Base-by-base conservation (phyloP, 1,284 basidiomycete genomes). In the Puccinia hordei region DNA sequence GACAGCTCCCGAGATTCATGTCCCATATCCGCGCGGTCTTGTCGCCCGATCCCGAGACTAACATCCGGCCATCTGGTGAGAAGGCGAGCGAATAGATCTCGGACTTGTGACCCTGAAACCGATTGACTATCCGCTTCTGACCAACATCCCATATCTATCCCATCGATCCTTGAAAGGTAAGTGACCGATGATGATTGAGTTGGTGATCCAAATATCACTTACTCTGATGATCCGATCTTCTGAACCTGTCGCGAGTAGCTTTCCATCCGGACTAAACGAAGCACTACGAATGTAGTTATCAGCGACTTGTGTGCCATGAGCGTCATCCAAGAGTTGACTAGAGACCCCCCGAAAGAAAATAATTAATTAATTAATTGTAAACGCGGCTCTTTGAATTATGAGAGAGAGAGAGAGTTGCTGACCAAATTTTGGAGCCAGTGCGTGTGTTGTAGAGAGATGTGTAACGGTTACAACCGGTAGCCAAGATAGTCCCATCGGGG, bases 41-140 rank as follows among this genome's bases (percentile, higher is more conserved):
- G 87, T 96, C 94, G 6, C 92, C 93, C 0, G 92, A 93, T 22
- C 93, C 94, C 15, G 92, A 93, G n/a, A 94, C 91, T 82, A 96
- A 90, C 83, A 92, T 89, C 17, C 90, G 88, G 9, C 93, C 93
- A 84, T 95, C 92, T 33, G 89, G 87, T 12, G 92, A 92, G 85
- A 94, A 95, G 85, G 94, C 93, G 81, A 96, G 89, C 6, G 93
- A 93, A 86, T 95, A 96, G 83, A 96, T 94, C 86, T 94, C 94
- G 84, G 93, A 92, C 85, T 91, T 90, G 86, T 96, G 94, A 1
- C 93, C 94, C 72, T 91, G 89, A 82, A 95, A 92, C 27, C 92
- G 88, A 81, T 89, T 90, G 81, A 89, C 88, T 83, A 94, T 91
- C 66, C 89, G 88, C 83, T 90, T 90, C 84, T 90, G 90, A 38